Conservation (phyloP, 371 early-diverging fungal genomes). For the Phascolomyces articulosus region DNA sequence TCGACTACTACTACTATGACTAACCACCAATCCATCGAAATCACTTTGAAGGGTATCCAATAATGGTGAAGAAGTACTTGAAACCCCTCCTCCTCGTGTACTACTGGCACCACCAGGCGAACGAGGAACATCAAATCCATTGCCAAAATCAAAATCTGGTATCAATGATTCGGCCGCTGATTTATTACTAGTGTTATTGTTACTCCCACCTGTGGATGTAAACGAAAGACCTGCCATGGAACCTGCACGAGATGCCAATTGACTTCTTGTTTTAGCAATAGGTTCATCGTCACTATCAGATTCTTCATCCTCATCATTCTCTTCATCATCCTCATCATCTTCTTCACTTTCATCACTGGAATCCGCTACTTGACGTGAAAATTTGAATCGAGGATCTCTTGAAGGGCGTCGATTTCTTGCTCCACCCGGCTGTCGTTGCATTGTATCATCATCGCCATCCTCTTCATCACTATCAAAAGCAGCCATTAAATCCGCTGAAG, state of each 20-base stretch:
- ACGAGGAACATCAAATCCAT: constrained; percentile 43
- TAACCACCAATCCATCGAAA: neutral
- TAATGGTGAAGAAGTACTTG: constrained; percentile 4
- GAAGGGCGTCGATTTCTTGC: neutral
- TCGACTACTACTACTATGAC: neutral
- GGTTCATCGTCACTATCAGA: constrained; percentile 47
- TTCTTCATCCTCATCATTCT: constrained; percentile 32
- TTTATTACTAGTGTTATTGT: too few species aligned
- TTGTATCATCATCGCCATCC: constrained; percentile 5
- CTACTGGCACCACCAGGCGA: neutral
- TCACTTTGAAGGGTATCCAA: constrained; percentile 1
- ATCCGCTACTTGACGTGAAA: constrained; percentile 43
- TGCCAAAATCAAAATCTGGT: constrained; percentile 55
- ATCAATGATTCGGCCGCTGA: constrained; percentile 31
- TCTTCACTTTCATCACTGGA: constrained; percentile 54
- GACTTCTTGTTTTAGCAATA: constrained; percentile 30
- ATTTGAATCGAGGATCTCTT: constrained; percentile 21
- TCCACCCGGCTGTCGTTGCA: neutral
- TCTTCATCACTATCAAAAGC: constrained; percentile 3
- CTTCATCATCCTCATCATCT: constrained; percentile 24
- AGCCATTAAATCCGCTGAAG: constrained; percentile 7
- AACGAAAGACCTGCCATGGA: neutral
- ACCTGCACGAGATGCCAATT: constrained; percentile 1
- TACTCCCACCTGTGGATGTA: neutral
- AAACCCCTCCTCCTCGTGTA: neutral